Percentiles rank a stretch among this genome's conserved stretches.
Conservation (phyloP, 2,329 filamentous ascomycete genomes). For the Geosmithia putterillii region DNA sequence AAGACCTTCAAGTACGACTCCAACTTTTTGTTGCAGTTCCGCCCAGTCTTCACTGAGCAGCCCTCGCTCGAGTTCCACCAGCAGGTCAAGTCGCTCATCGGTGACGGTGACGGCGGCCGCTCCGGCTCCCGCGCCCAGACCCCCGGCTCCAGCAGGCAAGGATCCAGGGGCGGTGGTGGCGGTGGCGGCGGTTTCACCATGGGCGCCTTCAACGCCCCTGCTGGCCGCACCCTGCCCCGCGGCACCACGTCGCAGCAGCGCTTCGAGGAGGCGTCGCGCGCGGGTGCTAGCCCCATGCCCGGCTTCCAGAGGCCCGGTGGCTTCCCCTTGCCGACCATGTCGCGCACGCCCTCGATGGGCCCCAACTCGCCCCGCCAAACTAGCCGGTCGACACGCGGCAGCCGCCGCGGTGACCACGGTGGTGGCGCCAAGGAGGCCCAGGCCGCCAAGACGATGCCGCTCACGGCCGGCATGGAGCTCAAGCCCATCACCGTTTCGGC, state of each 20-base stretch:
- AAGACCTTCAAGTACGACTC: conserved; percentile 90
- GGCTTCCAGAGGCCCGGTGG: conserved; percentile 34
- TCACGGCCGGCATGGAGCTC: conserved; percentile 72
- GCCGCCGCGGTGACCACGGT: conserved; percentile 44
- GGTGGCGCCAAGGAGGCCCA: conserved; percentile 50
- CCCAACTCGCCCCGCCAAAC: conserved; percentile 61
- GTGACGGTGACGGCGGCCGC: conserved; percentile 57
- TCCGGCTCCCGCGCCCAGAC: conserved; percentile 40
- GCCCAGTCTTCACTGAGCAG: conserved; percentile 92
- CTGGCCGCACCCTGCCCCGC: conserved; percentile 45
- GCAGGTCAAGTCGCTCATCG: conserved; percentile 77
- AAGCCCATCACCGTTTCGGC: conserved; percentile 62
- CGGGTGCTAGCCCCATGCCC: conserved; percentile 25
- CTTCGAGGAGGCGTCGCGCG: conserved; percentile 51
- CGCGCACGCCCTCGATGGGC: conserved; percentile 51
- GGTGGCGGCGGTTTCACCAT: conserved; percentile 37
- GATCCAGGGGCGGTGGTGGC: conserved; percentile 38
- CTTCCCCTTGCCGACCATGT: conserved; percentile 54
- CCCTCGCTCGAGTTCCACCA: conserved; percentile 87
- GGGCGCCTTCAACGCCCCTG: conserved; percentile 50
- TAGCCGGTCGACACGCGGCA: conserved; percentile 49
- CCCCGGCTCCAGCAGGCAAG: conserved; percentile 35
- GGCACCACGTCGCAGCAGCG: conserved; percentile 70
- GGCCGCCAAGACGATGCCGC: conserved; percentile 77
- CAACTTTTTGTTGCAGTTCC: conserved; percentile 91